Conservation (phyloP, 441 rosid species). For the Bruguiera hainesii region DNA sequence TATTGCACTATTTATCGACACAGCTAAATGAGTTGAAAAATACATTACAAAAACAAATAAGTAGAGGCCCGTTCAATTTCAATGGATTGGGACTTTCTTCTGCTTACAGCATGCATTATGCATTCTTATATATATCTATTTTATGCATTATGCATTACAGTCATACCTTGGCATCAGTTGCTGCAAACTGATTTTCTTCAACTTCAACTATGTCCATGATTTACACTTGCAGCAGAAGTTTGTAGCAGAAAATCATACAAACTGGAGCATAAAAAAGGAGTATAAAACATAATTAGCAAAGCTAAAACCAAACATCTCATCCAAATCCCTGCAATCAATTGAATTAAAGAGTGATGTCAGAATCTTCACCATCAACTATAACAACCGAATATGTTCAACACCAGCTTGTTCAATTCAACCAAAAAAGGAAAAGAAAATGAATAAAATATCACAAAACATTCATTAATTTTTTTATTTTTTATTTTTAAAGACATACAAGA, state of each 20-base stretch:
- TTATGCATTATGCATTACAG: not conserved
- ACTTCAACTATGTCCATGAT: constrained; percentile 79
- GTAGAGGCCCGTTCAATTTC: not conserved
- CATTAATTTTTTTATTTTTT: too few species aligned
- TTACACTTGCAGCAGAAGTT: constrained; percentile 32
- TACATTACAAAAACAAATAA: not conserved
- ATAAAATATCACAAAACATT: too few species aligned
- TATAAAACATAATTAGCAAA: constrained; percentile 20
- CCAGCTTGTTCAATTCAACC: not conserved
- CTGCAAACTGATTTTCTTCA: constrained; percentile 89
- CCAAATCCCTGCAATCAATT: not conserved
- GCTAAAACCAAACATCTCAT: constrained; percentile 6
- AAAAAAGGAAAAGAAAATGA: too few species aligned
- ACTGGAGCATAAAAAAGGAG: constrained; percentile 29
- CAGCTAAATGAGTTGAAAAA: too few species aligned
- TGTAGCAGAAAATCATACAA: constrained; percentile 28
- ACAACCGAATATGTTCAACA: not conserved
- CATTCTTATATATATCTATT: not conserved
- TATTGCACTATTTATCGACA: too few species aligned
- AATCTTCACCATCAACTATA: constrained; percentile 3
- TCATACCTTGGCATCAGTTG: constrained; percentile 92
- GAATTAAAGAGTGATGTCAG: not conserved
- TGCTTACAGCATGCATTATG: too few species aligned
- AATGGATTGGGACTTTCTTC: too few species aligned
- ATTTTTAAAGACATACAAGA: not conserved